Base-by-base conservation (phyloP, 495 filamentous ascomycete species). In the Cercophora sp. region DNA sequence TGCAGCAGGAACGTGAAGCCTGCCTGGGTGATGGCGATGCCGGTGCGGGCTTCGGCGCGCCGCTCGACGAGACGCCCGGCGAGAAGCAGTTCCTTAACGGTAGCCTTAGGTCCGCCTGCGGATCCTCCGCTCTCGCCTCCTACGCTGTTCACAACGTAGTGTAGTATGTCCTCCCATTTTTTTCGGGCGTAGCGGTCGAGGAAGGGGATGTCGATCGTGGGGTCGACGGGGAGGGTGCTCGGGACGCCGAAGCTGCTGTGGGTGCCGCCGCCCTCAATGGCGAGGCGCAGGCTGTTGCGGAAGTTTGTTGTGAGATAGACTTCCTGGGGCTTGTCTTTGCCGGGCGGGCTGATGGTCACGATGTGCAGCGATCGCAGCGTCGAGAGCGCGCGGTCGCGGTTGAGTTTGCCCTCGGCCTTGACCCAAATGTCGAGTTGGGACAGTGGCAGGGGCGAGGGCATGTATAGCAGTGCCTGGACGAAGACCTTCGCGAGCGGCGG, bases 1-100 rank as follows among this genome's bases (percentile, higher is more conserved):
- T 97, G 93, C 0, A 98, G 74, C 8, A 98, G 78, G 57, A 98
- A 98, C 1, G 88, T 87, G 62, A 98, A 98, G 4, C 93, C 93
- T 15, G 85, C 81, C 64, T 96, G 81, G 1, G 94, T 97, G 55
- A 98, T 98, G 35, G 64, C 67, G n/a, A 77, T 64, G 15, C 67
- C 66, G 2, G 76, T 79, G 16, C 80, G 75, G 31, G 72, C 77
- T 13, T 74, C 71, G 26, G 76, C 77, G 29, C 75, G 73, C 13
- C 68, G 66, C 59, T 88, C 84, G 24, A 98, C 91, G 23, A 97
- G 75, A n/a, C 84, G 77, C 0, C 93, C 91, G 1, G 79, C 75
- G 55, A 88, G 76, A 20, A 98, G 75, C 24, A 98, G 76, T 29
- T 85, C 76, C 64, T 89, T 93, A 6, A 96, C 92, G 5, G 87